These are phyloP conservation scores for Clarireedia hainanense DNA, from an alignment of 2,329 filamentous ascomycete species.

Conservation along the genomic window DNA sequence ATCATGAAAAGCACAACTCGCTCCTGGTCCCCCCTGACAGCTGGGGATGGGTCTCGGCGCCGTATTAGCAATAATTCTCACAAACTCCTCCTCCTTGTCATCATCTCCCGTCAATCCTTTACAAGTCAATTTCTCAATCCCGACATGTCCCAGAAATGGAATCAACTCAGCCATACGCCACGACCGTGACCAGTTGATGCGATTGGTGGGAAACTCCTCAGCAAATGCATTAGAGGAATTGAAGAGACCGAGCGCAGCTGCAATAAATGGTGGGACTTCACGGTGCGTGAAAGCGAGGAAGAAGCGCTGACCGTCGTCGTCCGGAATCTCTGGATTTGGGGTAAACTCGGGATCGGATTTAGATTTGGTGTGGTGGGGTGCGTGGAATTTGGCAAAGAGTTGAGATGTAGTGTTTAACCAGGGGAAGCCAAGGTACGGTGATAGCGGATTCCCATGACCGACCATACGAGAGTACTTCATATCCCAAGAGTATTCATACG, in stretches of 20 bases:
- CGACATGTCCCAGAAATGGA: constrained; percentile 59
- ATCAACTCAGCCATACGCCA: constrained; percentile 58
- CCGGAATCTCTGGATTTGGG: constrained; percentile 8
- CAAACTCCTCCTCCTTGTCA: constrained; percentile 41
- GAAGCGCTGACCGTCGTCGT: constrained; percentile 43
- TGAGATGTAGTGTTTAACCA: constrained; percentile 48
- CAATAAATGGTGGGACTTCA: constrained; percentile 58
- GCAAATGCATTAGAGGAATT: constrained; percentile 58
- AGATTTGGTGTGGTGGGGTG: constrained; percentile 10
- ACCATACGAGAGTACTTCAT: constrained; percentile 58
- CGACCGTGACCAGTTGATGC: constrained; percentile 53
- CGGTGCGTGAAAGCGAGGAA: constrained; percentile 60
- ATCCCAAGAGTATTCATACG: constrained; percentile 58
- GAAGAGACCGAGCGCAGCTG: constrained; percentile 61
- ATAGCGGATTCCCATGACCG: constrained; percentile 53
- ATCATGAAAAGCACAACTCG: constrained; percentile 38
- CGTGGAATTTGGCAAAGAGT: constrained; percentile 34
- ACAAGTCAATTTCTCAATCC: constrained; percentile 58
- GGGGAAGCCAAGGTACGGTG: constrained; percentile 53
- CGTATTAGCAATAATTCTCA: constrained; percentile 44
- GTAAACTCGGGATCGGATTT: background rate
- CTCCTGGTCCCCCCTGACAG: constrained; percentile 42
- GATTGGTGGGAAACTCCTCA: constrained; percentile 54
- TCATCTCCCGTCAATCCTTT: constrained; percentile 42
- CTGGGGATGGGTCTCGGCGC: constrained; percentile 40